Base-by-base conservation (phyloP, 768 basidiomycete species). In the Lenzites betulinus region DNA sequence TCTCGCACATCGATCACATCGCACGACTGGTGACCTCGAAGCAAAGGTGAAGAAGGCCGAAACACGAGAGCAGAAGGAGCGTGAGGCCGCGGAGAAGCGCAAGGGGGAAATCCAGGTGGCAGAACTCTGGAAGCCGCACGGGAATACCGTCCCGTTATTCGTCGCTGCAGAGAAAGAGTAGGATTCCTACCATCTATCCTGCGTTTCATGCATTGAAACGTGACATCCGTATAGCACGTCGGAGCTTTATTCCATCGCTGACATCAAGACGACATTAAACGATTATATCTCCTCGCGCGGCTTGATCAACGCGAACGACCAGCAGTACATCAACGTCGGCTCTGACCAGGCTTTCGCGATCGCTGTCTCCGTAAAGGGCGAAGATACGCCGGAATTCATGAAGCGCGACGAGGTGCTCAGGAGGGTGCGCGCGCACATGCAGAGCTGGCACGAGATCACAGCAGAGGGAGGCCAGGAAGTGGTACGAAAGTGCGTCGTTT, bases 81-180 rank as follows among this genome's bases (percentile, higher is more conserved):
- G 76, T 59, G 82, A 76, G 60, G 74, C 68, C 16, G 75, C 75
- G 68, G 77, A 75, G 52, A 78, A 71, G 26, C 78, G 73, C 50
- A 74, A 66, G 15, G 76, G 74, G 41, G 83, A 85, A 64, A 73
- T 93, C 23, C 79, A 76, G 16, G 77, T 94, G 33, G 81, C 71
- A 33, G 90, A 92, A 70, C 64, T 90, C 28, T 94, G 87, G 87
- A 95, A 90, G 66, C 90, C 93, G 11, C 81, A 85, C 67, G 79
- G 81, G 41, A 66, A 68, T 6, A 86, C 82, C 1, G 63, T 82
- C 2, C 73, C 73, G 7, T 80, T 93, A 59, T 92, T 94, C 70
- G 79, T 84, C 46, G 84, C 76, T 1, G 79, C 85, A 42, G 85
- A 82, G 28, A 81, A 79, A 58, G 83, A 82, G 92, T 90, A 64